Conservation (phyloP, 345 rosid genomes). For the Acer campestre region DNA sequence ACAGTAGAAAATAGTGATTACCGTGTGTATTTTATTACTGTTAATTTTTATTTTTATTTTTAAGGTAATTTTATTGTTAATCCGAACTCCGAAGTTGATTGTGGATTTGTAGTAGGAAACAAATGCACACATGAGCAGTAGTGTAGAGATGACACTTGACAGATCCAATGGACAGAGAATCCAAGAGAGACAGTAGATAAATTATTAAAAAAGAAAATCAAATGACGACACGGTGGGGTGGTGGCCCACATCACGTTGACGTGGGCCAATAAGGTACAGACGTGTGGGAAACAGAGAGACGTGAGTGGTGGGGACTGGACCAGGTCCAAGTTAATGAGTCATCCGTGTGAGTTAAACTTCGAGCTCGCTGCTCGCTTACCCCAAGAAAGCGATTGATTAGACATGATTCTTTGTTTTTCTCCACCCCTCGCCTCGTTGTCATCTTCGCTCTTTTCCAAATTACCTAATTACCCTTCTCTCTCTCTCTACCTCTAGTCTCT, state of each 20-base stretch:
- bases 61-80: too few species aligned
- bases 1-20: too few species aligned
- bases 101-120: not conserved
- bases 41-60: too few species aligned
- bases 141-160: not conserved
- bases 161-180: constrained; percentile 8
- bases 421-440: constrained; percentile 27
- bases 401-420: constrained; percentile 25
- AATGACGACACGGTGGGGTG: not conserved
- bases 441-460: constrained; percentile 15
- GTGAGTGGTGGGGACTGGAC: constrained; percentile 18
- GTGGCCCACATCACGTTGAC: constrained; percentile 18
- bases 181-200: not conserved
- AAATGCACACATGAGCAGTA: too few species aligned
- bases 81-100: too few species aligned
- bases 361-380: constrained; percentile 20
- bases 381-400: constrained; percentile 35
- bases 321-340: constrained; percentile 19
- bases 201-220: not conserved
- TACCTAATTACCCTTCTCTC: constrained; percentile 10
- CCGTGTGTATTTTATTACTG: too few species aligned
- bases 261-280: constrained; percentile 29
- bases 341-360: constrained; percentile 7
- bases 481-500: not conserved
- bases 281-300: constrained; percentile 19